Evolutionary conservation across 2,329 filamentous ascomycete species (phyloP).

Genomic region (Fusarium sp.): DNA sequence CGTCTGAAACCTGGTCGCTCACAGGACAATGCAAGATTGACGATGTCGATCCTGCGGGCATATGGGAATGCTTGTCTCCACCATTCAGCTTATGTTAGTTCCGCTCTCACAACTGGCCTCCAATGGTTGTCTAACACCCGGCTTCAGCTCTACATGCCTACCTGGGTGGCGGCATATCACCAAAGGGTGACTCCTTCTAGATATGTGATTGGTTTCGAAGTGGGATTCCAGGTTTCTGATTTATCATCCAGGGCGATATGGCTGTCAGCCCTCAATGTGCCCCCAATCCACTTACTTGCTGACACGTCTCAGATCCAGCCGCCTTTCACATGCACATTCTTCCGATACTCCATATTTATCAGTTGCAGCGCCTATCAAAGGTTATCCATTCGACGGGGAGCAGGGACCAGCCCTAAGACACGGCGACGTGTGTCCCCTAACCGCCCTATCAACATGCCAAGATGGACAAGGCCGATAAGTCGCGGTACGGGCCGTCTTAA

Average conservation of each 20-base stretch:
- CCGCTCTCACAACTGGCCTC: not conserved
- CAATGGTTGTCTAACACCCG: not conserved
- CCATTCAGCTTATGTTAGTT: not conserved
- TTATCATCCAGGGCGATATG: not conserved
- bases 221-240: not conserved
- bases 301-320: not conserved
- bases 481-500: not conserved
- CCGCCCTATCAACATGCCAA: too few relatives aligned
- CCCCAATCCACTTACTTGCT: not conserved
- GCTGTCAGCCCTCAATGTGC: not conserved
- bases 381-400: not conserved
- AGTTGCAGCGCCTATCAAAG: not conserved
- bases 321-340: not conserved
- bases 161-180: not conserved
- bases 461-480: not conserved
- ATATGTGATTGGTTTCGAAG: not conserved
- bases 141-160: not conserved
- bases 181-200: too few relatives aligned
- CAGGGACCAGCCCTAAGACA: not conserved
- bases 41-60: not conserved
- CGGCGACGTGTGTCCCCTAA: not conserved
- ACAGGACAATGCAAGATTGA: not conserved
- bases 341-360: not conserved
- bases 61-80: not conserved
- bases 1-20: not conserved